phyloP scores from a whole-genome alignment of 495 filamentous ascomycete genomes.

The Hypoxylon crocopeplum region DNA sequence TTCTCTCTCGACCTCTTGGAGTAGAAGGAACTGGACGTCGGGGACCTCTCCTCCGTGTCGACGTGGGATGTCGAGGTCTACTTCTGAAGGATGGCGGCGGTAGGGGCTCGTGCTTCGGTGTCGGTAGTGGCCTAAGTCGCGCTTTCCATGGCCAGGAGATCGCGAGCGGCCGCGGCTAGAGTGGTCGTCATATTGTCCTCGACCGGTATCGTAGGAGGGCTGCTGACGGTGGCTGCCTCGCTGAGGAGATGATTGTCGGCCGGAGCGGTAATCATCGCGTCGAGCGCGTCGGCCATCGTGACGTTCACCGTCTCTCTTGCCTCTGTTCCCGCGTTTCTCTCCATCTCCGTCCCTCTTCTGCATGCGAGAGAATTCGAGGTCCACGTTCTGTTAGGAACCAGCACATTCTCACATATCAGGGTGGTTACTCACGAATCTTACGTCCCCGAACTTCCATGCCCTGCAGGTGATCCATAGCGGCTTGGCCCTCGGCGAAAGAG shows the following conservation, averaged over 20 bases:
- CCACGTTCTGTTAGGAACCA: slow-evolving; percentile 52
- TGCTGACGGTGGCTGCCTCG: slow-evolving; percentile 50
- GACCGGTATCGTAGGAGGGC: slow-evolving; percentile 48
- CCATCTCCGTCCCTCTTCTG: slow-evolving; percentile 76
- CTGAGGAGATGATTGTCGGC: slow-evolving; percentile 59
- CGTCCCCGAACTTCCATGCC: slow-evolving; percentile 78
- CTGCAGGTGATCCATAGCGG: slow-evolving; percentile 78
- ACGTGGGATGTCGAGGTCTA: slow-evolving; percentile 74
- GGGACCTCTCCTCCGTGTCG: slow-evolving; percentile 80
- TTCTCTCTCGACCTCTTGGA: slow-evolving; percentile 79
- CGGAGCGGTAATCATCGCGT: slow-evolving; percentile 73
- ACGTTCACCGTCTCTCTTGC: slow-evolving; percentile 53
- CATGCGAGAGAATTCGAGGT: slow-evolving; percentile 91
- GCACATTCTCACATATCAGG: not conserved
- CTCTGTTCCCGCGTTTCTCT: slow-evolving; percentile 42
- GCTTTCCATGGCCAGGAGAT: slow-evolving; percentile 60
- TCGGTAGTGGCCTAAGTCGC: slow-evolving; percentile 59
- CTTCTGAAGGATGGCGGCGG: slow-evolving; percentile 58
- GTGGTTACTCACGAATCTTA: slow-evolving; percentile 82
- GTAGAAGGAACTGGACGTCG: slow-evolving; percentile 86
- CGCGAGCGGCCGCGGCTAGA: slow-evolving; percentile 68
- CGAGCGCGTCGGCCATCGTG: slow-evolving; percentile 48
- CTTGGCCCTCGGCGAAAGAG: slow-evolving; percentile 71
- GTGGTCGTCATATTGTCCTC: slow-evolving; percentile 48
- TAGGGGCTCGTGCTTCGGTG: slow-evolving; percentile 69